Percentiles rank a stretch among this genome's conserved stretches.
phyloP scores from a whole-genome alignment of 257 asterid species.

The Plantago elongata region DNA sequence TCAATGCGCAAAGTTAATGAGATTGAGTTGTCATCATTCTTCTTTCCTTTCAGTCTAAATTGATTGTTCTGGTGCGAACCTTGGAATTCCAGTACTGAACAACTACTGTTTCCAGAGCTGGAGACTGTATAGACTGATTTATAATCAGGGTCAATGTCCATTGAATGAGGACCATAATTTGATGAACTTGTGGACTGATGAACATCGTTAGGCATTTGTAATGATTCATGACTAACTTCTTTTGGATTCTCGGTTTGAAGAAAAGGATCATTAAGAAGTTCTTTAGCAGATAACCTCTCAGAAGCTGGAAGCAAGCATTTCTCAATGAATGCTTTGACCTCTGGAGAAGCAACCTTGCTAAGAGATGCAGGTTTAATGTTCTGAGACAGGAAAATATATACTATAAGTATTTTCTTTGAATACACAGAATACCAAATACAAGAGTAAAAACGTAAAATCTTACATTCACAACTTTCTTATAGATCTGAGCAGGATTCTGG shows the following conservation, averaged over 20 bases:
- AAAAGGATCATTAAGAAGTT: constrained; percentile 66
- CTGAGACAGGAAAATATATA: constrained; percentile 24
- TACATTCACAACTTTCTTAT: constrained; percentile 60
- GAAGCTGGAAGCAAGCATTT: constrained; percentile 61
- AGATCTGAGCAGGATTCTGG: constrained; percentile 74
- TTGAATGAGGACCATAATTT: constrained; percentile 41
- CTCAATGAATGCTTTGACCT: constrained; percentile 60
- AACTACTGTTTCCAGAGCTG: constrained; percentile 33
- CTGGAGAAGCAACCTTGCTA: constrained; percentile 39
- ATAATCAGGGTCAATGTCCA: constrained; percentile 64
- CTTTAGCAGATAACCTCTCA: constrained; percentile 60
- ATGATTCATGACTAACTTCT: constrained; percentile 24
- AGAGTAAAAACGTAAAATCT: constrained; percentile 18
- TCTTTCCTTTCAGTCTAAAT: constrained; percentile 57
- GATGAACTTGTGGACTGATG: constrained; percentile 34
- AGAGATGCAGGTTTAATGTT: constrained; percentile 73
- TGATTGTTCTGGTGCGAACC: constrained; percentile 46
- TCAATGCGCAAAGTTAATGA: constrained; percentile 52
- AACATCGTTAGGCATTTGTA: constrained; percentile 29
- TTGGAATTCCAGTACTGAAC: constrained; percentile 42
- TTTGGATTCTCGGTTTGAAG: constrained; percentile 38
- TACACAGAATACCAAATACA: background rate
- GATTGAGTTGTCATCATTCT: constrained; percentile 44
- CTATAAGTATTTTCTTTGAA: background rate
- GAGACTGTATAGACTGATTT: constrained; percentile 40